Percentiles rank a stretch among this genome's conserved stretches.
Conservation (phyloP, 2,329 filamentous ascomycete genomes). For the Pestalotiopsis fici region DNA sequence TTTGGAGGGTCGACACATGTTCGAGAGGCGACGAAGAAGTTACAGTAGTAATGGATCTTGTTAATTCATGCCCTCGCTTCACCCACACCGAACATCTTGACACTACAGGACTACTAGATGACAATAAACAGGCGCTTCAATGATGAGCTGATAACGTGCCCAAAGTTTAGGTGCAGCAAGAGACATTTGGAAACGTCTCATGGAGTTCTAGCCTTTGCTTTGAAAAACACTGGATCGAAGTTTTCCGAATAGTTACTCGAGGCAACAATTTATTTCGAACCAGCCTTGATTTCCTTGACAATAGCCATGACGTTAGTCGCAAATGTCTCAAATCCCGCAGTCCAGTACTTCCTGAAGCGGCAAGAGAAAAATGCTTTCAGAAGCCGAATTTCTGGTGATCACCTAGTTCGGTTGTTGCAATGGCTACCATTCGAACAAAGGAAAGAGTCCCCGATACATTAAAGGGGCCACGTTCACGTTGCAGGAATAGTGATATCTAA, state of each 20-base stretch:
- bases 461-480: neutral
- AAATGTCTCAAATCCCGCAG: too few relatives aligned
- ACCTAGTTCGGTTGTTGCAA: neutral
- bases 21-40: neutral
- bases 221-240: too few relatives aligned
- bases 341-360: neutral
- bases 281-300: too few relatives aligned
- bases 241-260: too few relatives aligned
- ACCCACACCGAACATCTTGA: neutral
- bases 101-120: neutral
- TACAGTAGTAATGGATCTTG: neutral
- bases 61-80: neutral
- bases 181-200: too few relatives aligned
- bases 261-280: too few relatives aligned
- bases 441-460: neutral
- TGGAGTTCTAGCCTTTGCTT: too few relatives aligned
- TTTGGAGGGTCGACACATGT: neutral
- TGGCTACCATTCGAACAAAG: neutral
- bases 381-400: neutral
- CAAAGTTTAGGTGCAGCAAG: too few relatives aligned
- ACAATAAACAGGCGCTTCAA: too few relatives aligned
- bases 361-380: neutral
- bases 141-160: too few relatives aligned
- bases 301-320: too few relatives aligned
- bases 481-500: neutral